phyloP scores from a whole-genome alignment of 176 grass and related monocot genomes.

The Carex littledalei region DNA sequence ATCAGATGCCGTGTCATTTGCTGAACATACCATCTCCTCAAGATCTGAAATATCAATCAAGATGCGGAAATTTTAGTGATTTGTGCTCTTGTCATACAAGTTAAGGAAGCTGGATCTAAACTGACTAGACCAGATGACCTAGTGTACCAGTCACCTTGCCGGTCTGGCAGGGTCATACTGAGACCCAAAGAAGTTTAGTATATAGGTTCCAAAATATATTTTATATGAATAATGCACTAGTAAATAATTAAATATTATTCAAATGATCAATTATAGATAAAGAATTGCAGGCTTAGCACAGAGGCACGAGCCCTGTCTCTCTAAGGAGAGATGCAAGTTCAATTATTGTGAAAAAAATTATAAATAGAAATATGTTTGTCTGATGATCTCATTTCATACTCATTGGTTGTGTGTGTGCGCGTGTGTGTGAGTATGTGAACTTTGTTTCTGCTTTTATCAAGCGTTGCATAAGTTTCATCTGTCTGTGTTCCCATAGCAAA shows the following conservation, averaged over 20 bases:
- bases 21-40: conserved; percentile 54
- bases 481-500: neutral
- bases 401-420: neutral
- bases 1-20: conserved; percentile 43
- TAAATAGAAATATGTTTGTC: neutral
- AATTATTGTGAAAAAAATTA: neutral
- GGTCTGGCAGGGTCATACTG: neutral
- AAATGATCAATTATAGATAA: neutral
- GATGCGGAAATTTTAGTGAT: neutral
- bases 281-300: too few species aligned
- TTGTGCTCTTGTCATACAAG: neutral
- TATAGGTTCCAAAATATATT: neutral
- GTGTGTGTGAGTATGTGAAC: neutral
- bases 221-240: neutral
- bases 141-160: neutral
- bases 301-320: too few species aligned
- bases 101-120: neutral
- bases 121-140: neutral
- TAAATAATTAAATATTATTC: neutral
- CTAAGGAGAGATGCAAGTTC: too few species aligned
- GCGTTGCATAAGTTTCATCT: neutral
- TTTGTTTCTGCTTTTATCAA: neutral
- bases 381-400: neutral
- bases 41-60: conserved; percentile 31
- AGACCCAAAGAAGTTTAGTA: neutral